Base-by-base conservation (phyloP, 2,329 filamentous ascomycete genomes). In the Verticillium nubilum region DNA sequence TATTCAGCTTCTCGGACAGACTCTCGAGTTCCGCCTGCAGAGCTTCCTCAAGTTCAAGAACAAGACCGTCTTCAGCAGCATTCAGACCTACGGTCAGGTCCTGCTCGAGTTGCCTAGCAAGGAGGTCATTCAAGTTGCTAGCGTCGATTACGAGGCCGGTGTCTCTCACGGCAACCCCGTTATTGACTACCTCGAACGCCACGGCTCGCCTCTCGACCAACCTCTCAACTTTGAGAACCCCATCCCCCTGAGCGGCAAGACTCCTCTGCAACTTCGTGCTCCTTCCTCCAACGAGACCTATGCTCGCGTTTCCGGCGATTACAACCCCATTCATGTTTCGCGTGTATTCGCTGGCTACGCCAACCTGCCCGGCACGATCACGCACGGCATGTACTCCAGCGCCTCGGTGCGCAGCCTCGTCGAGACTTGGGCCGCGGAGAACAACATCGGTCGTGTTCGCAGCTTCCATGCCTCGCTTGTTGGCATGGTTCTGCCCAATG, bases 351-450 rank as follows among this genome's bases (percentile, higher is more conserved):
- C 95, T 31, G 92, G 87, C 77, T 99, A 98, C 69, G 96, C 95
- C 72, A 95, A 93, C 73, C 83, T 99, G 17, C 93, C 93, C 1
- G 96, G 95, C 56, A 99, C 95, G 52, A 99, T 99, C 70, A 99
- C 95, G 1, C 95, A 99, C 73, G 95, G 95, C 72, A 99, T 99
- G 95, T 99, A 98, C 82, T 96, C 94, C 1, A 98, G 94, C 75
- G 95, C 95, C 65, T 91, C 95, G 37, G 95, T 99, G 28, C 89
- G 96, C 69, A 96, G 92, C 72, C 81, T 99, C 58, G 93, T 99
- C 6, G 95, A 99, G 82, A 99, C 92, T 0, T 99, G 95, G 95
- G 95, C 96, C 57, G 95, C 94, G 0, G 96, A 99, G 80, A 99
- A 99, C 82, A 95, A 99, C 72, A 88, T 98, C 68, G 94, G 95